Evolutionary conservation across 305 asterid species (phyloP), one percentile per base, ranked within the genome.

Genomic region (Plantago lanceolata): DNA sequence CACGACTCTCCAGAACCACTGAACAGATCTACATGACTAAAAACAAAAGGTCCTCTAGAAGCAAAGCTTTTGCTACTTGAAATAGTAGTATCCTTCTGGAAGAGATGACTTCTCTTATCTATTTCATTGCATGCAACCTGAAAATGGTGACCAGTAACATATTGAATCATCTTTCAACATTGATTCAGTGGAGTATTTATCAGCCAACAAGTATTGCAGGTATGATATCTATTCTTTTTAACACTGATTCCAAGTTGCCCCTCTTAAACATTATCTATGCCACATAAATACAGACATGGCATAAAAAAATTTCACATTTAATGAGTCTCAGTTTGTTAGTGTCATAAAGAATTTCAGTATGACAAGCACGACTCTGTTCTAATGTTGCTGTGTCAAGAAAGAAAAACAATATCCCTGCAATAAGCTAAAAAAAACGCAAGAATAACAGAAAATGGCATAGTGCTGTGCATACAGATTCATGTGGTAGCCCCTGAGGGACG

Each of bases 1-100:
- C 94, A 90, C 68, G 88, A 82, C 78, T 87, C 99, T 72, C 97
- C 99, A 70, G 86, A 87, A 65, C 97, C 97, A 76, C 90, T 82
- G 81, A 93, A 93, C 71, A 93, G 92, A 82, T 93, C 97, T 56
- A 86, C 71, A 77, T 82, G 85, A 69, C 96, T 88, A 84, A 67
- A 82, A 26, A 81, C 87, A 71, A 85, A 83, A 71, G 92, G 87
- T 65, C 88, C 92, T 61, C 73, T 58, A 61, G 68, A 71, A 71
- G 84, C 80, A 75, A 68, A 45, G 61, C 68, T 66, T 66, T 65
- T 76, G 73, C 85, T 64, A 57, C 80, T 66, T 44, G 81, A 65
- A 69, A 64, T 61, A 65, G 80, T 55, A 69, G 63, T 75, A 66
- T 75, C 83, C 78, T 78, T 78, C 48, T 62, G 70, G 19, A 82